phyloP scores from a whole-genome alignment of 352 stramenopile species.

The Pelagophyceae sp. region DNA sequence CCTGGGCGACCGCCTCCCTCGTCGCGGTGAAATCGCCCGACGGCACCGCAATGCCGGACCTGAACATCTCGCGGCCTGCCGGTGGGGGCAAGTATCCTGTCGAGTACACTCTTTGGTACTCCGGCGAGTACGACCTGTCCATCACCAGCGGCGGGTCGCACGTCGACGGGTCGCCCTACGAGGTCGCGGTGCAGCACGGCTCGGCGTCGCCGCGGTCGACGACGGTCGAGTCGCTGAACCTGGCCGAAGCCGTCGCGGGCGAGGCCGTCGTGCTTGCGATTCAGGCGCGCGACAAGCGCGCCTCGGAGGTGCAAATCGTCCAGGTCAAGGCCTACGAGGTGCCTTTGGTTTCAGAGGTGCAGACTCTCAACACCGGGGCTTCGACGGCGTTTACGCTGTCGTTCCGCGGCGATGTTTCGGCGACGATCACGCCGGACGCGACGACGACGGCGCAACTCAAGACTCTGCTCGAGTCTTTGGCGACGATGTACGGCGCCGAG shows the following conservation, averaged over 20 bases:
- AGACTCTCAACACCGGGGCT: constrained; percentile 57
- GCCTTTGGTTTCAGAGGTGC: constrained; percentile 51
- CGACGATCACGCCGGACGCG: constrained; percentile 46
- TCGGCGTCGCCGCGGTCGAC: constrained; percentile 54
- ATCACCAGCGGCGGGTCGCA: constrained; percentile 63
- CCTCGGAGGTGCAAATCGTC: constrained; percentile 55
- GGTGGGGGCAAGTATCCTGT: constrained; percentile 73
- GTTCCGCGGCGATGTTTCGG: constrained; percentile 42
- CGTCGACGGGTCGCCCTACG: constrained; percentile 77
- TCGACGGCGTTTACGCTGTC: constrained; percentile 51
- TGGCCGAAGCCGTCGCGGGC: constrained; percentile 60
- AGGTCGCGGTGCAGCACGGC: constrained; percentile 60
- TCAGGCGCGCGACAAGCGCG: constrained; percentile 69
- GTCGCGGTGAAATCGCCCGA: constrained; percentile 37
- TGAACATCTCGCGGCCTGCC: constrained; percentile 50
- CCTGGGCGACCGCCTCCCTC: constrained; percentile 42
- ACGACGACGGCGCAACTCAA: constrained; percentile 30
- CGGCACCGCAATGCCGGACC: constrained; percentile 38
- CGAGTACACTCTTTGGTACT: constrained; percentile 74
- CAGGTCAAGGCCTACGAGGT: constrained; percentile 26
- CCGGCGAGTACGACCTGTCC: constrained; percentile 71
- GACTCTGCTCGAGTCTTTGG: constrained; percentile 28
- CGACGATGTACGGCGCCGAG: constrained; percentile 19
- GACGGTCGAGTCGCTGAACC: constrained; percentile 58
- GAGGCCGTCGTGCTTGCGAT: constrained; percentile 65